Conservation (phyloP, 75 land plant genomes). For the Picea glauca region DNA sequence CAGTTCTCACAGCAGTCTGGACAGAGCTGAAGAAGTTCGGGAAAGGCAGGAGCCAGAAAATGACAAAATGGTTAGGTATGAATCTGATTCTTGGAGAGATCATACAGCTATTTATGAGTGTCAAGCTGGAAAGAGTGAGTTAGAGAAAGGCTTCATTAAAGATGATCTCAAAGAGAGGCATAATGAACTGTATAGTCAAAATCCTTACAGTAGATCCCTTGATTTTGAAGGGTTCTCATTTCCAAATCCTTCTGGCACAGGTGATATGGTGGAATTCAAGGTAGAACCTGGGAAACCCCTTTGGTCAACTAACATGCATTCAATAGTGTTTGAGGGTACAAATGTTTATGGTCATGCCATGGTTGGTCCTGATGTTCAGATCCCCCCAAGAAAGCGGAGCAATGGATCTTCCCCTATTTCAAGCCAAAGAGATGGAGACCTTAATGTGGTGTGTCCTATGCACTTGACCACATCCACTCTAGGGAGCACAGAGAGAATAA, state of each 20-base stretch:
- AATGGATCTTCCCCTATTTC: constrained; percentile 61
- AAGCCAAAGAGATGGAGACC: constrained; percentile 47
- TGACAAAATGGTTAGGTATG: constrained; percentile 13
- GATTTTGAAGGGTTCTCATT: constrained; percentile 79
- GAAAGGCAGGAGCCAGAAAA: constrained; percentile 27
- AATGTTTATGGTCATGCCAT: constrained; percentile 39
- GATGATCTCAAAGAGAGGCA: background rate
- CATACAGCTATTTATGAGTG: background rate
- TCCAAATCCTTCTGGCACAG: constrained; percentile 57
- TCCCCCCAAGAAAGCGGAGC: constrained; percentile 70
- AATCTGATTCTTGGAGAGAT: constrained; percentile 27
- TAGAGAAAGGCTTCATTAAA: background rate
- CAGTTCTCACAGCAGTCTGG: constrained; percentile 17
- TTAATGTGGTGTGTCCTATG: constrained; percentile 24
- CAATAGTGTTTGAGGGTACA: constrained; percentile 20
- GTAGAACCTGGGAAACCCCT: constrained; percentile 51
- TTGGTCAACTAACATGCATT: constrained; percentile 60
- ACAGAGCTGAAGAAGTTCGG: constrained; percentile 18
- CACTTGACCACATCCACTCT: constrained; percentile 47
- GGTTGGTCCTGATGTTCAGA: constrained; percentile 46
- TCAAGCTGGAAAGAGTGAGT: background rate
- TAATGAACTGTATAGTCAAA: background rate
- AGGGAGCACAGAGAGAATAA: constrained; percentile 26
- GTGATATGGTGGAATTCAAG: constrained; percentile 31
- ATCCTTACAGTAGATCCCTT: constrained; percentile 11